Percentiles rank a stretch among this genome's conserved stretches.
These are phyloP conservation scores for Thalassiosira oceanica DNA, from an alignment of 352 stramenopile species.

Conservation along the genomic window DNA sequence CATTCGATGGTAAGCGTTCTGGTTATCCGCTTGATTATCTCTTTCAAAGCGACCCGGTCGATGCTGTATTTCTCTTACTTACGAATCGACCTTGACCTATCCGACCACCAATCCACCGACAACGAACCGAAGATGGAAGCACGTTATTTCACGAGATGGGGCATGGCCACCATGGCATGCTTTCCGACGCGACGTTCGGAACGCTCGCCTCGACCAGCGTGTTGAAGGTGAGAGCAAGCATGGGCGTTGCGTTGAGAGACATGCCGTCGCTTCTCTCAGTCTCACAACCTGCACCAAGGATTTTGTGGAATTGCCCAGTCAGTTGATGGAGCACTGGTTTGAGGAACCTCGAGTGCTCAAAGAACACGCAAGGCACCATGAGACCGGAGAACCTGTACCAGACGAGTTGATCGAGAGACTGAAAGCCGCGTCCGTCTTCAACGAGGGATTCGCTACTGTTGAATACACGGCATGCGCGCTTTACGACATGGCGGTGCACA, in stretches of 20 bases:
- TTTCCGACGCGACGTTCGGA: slow-evolving; percentile 69
- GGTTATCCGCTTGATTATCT: no score
- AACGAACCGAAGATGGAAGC: no score
- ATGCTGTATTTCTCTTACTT: no score
- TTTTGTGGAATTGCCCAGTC: slow-evolving; percentile 79
- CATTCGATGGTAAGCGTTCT: no score
- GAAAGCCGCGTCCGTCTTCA: slow-evolving; percentile 66
- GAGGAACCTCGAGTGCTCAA: slow-evolving; percentile 64
- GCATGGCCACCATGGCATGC: slow-evolving; percentile 80
- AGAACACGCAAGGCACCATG: slow-evolving; percentile 68
- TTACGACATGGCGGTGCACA: slow-evolving; percentile 75
- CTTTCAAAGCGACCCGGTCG: no score
- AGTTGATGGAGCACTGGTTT: slow-evolving; percentile 83
- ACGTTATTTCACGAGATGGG: slow-evolving; percentile 80
- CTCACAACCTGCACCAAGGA: no score
- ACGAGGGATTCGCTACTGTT: slow-evolving; percentile 77
- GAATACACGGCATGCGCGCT: slow-evolving; percentile 80
- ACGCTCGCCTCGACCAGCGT: slow-evolving; percentile 56
- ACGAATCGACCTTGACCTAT: no score
- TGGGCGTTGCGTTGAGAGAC: no score
- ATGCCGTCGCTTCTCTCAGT: no score
- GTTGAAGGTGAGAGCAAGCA: no score
- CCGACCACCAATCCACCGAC: no score
- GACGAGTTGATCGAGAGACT: slow-evolving; percentile 70
- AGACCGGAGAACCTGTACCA: slow-evolving; percentile 72